Base-by-base conservation (phyloP, 139 green algal species). In the Chlorella sp. region DNA sequence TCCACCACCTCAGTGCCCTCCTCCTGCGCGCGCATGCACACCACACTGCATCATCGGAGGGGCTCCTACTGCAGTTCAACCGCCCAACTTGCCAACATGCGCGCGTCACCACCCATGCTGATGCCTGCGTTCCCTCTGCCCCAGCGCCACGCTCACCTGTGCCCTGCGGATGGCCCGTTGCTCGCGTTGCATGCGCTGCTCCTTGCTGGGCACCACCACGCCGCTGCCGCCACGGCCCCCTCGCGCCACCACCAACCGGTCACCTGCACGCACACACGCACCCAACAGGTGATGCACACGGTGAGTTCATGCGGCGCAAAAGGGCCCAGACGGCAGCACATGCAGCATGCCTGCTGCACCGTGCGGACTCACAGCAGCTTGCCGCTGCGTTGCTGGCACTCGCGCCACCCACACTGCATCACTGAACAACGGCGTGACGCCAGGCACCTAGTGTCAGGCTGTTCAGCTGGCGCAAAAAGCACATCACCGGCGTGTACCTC, bases 151-250 rank as follows among this genome's bases (percentile, higher is more conserved):
- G 10, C 42, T 10, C 42, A 55, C 42, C 42, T 55, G 42, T 55
- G 42, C 42, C 17, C 42, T 55, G 10, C 42, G 42, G 10, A 55
- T n/a, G n/a, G n/a, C n/a, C n/a, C n/a, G n/a, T n/a, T 36, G 59
- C 35, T 31, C 17, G 10, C 33, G 27, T n/a, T 70, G 31, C 35
- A 33, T 35, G 30, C 26, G 5, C 55, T 65, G 32, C 59, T 61
- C 1, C 32, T 22, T 49, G 27, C 3, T 82, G 23, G 86, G 88
- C 35, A 67, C 66, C 5, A 72, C 49, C 31, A 89, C 84, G 17
- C 89, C 89, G 0, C 49, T 31, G 33, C 89, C 89, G 20, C 89
- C 89, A 33, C 62, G 75, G 23, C 87, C 89, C 3, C 89, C 89
- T 6, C 67, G 70, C 0, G 81, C 84, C 24, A 91, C 88, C 55